phyloP scores from a whole-genome alignment of 306 rosid genomes.

The Cicer arietinum region DNA sequence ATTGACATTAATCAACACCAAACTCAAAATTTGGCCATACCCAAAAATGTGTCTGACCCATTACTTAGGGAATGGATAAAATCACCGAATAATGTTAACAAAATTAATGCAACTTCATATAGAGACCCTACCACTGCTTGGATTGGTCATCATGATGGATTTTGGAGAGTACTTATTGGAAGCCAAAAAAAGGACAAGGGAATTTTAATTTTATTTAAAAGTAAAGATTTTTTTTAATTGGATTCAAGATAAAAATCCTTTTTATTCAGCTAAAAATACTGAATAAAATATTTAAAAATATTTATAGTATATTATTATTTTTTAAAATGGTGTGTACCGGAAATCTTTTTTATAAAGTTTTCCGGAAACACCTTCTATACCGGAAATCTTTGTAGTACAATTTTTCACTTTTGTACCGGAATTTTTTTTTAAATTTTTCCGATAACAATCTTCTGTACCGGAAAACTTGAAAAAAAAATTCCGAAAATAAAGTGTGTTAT shows the following conservation, averaged over 20 bases:
- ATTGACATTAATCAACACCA: constrained; percentile 25
- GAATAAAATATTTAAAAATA: too few species aligned
- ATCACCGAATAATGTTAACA: constrained; percentile 29
- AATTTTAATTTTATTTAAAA: constrained; percentile 48
- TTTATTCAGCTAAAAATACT: constrained; percentile 41
- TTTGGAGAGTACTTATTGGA: constrained; percentile 60
- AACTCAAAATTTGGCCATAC: constrained; percentile 47
- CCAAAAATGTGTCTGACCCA: constrained; percentile 49
- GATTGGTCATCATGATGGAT: constrained; percentile 46
- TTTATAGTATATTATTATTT: too few species aligned
- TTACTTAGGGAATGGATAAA: constrained; percentile 50
- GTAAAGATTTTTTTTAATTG: constrained; percentile 56
- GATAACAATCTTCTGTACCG: too few species aligned
- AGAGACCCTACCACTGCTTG: constrained; percentile 56
- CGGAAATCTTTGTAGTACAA: too few species aligned
- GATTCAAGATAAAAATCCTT: constrained; percentile 45
- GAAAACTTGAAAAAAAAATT: too few species aligned
- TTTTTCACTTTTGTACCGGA: too few species aligned
- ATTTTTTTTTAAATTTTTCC: too few species aligned
- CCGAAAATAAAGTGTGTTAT: too few species aligned
- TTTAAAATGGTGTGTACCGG: too few species aligned
- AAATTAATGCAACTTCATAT: constrained; percentile 42
- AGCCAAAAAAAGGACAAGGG: constrained; percentile 43
- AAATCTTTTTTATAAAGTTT: too few species aligned
- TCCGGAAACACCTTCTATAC: too few species aligned